These are phyloP conservation scores for Hyaloscypha variabilis DNA, from an alignment of 495 filamentous ascomycete species.

Conservation along the genomic window DNA sequence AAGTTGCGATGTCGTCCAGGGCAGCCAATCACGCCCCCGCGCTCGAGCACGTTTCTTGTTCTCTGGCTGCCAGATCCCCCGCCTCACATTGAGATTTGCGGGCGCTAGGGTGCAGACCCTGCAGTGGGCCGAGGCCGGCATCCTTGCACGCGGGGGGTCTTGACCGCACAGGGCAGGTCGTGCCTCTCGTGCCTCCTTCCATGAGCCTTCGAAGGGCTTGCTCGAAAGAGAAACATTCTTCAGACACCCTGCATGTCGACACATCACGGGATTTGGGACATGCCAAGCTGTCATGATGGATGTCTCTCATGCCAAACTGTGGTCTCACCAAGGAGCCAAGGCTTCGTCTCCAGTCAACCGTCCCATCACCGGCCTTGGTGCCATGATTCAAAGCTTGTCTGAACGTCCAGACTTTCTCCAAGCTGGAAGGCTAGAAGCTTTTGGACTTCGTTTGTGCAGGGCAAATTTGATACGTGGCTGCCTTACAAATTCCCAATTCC, in stretches of 20 bases:
- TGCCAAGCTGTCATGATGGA: not conserved
- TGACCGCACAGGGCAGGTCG: too few species aligned
- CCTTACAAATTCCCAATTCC: not conserved
- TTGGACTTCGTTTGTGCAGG: too few species aligned
- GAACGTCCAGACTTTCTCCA: not conserved
- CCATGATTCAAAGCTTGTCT: not conserved
- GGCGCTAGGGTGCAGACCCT: not conserved
- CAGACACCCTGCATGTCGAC: too few species aligned
- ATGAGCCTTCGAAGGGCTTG: too few species aligned
- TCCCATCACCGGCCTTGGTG: not conserved
- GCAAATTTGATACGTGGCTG: not conserved
- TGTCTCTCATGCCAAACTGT: not conserved
- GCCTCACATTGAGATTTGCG: not conserved
- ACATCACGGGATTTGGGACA: not conserved
- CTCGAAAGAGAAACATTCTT: too few species aligned
- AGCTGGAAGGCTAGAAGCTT: not conserved
- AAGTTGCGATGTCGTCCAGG: conserved; percentile 17
- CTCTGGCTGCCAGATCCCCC: not conserved
- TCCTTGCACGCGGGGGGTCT: too few species aligned
- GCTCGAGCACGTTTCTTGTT: conserved; percentile 14
- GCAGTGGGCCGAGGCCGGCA: too few species aligned
- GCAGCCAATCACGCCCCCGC: conserved; percentile 15
- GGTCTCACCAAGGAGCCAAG: not conserved
- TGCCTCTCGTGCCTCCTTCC: too few species aligned
- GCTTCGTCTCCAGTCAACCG: not conserved